phyloP scores from a whole-genome alignment of 345 rosid species.

The thale cress (Arabidopsis thaliana) region TAIR10.1 NC_003074.8:5486001-5486500 shows the following conservation, averaged over 20 bases:
- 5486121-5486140: not conserved
- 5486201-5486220: not conserved
- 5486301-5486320: not conserved
- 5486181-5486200: no score
- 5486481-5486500: not conserved
- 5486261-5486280: not conserved
- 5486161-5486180: no score
- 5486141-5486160: not conserved
- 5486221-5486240: not conserved
- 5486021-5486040: conserved; percentile 31
- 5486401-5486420: not conserved
- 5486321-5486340: not conserved
- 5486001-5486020: conserved; percentile 37
- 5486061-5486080: conserved; percentile 37
- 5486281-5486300: not conserved
- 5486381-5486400: not conserved
- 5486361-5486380: not conserved
- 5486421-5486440: not conserved
- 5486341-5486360: not conserved
- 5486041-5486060: conserved; percentile 27
- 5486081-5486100: not conserved
- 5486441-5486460: not conserved
- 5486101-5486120: not conserved
- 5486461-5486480: not conserved
- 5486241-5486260: not conserved